Conservation (phyloP, 2,329 filamentous ascomycete genomes). For the Claviceps spartinae region DNA sequence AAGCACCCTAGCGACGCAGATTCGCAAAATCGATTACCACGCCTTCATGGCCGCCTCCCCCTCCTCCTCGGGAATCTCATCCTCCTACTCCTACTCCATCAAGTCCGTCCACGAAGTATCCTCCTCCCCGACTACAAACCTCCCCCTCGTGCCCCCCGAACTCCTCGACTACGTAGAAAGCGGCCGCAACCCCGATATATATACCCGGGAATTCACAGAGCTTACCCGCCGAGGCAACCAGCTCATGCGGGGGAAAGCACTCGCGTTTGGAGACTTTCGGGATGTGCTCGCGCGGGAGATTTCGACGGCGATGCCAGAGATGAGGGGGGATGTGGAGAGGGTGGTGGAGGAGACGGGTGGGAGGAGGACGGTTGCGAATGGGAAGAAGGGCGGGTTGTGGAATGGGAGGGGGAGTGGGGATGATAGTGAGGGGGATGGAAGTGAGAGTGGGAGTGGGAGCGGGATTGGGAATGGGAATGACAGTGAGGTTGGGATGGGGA, state of each 20-base stretch:
- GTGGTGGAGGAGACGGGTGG: slow-evolving; percentile 36
- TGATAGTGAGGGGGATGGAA: not conserved
- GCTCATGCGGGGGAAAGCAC: slow-evolving; percentile 49
- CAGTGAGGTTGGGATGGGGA: not conserved
- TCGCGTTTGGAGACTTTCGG: slow-evolving; percentile 46
- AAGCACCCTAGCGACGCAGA: too few relatives aligned
- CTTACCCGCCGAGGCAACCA: slow-evolving; percentile 52
- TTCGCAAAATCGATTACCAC: too few relatives aligned
- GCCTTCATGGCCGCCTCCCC: too few relatives aligned
- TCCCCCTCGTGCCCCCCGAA: slow-evolving; percentile 45
- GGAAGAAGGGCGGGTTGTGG: not conserved
- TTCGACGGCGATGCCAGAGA: slow-evolving; percentile 43
- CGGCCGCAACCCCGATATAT: slow-evolving; percentile 60
- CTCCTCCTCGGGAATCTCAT: too few relatives aligned
- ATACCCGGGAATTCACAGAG: slow-evolving; percentile 62
- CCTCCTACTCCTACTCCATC: slow-evolving; percentile 24
- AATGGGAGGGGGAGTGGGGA: not conserved
- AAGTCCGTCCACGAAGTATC: slow-evolving; percentile 27
- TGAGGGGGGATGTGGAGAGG: slow-evolving; percentile 36
- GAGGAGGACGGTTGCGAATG: slow-evolving; percentile 3
- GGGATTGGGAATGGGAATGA: slow-evolving; percentile 1
- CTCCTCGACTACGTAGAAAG: slow-evolving; percentile 57
- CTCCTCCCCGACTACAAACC: slow-evolving; percentile 21
- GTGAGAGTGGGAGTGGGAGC: not conserved
- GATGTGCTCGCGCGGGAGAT: slow-evolving; percentile 50